These are phyloP conservation scores for Colletotrichum orchidophilum DNA, from an alignment of 2,329 filamentous ascomycete species.

Conservation along the genomic window DNA sequence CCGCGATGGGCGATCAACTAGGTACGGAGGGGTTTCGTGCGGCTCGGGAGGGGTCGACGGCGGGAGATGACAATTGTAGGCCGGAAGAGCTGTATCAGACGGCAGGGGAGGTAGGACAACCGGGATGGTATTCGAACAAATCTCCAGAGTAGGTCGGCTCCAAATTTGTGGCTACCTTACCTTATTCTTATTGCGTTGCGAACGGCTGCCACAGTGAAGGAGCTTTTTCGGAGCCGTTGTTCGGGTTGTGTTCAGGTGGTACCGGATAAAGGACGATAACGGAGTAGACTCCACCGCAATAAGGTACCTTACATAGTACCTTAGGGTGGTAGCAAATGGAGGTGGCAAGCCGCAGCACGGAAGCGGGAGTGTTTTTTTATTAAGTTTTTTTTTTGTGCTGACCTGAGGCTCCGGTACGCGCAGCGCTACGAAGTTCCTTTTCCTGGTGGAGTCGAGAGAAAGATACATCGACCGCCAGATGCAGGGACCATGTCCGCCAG, in stretches of 20 bases:
- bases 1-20: background rate
- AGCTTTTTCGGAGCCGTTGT: background rate
- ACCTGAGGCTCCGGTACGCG: background rate
- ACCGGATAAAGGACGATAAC: slow-evolving; percentile 2
- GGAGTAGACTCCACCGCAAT: background rate
- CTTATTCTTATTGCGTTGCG: background rate
- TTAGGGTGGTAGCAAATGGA: background rate
- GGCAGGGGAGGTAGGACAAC: background rate
- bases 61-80: background rate
- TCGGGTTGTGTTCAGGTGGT: background rate
- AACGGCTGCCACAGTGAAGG: background rate
- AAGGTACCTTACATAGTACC: too few species aligned
- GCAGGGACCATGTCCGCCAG: background rate
- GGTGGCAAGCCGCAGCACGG: background rate
- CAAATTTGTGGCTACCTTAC: too few species aligned
- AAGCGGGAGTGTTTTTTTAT: background rate
- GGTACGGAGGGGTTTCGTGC: background rate
- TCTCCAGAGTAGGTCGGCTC: background rate
- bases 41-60: background rate
- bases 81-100: background rate
- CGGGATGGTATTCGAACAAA: background rate
- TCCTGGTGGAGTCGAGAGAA: background rate
- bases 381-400: background rate
- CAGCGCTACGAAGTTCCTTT: background rate
- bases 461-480: background rate